phyloP scores from a whole-genome alignment of 163 green algal species.

The Scenedesmus sp. region DNA sequence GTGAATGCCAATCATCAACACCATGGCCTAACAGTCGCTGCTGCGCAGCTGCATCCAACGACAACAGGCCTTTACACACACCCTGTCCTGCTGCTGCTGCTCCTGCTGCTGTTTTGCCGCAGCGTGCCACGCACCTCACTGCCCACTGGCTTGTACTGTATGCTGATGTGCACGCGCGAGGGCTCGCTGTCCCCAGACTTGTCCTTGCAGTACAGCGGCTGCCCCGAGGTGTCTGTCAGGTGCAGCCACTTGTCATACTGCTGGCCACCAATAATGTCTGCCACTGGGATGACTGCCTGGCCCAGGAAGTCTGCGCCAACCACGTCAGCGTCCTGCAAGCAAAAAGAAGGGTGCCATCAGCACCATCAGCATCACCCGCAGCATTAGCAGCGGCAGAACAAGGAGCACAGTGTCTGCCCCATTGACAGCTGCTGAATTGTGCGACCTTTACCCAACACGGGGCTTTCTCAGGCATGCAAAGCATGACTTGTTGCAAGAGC shows the following conservation, averaged over 20 bases:
- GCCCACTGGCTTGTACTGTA: constrained; percentile 1
- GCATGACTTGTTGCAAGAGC: too few species aligned
- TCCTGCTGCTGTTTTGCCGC: not conserved
- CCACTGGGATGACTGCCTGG: constrained; percentile 21
- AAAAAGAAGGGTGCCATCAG: not conserved
- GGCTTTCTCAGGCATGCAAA: too few species aligned
- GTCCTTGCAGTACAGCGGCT: not conserved
- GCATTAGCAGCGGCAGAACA: not conserved
- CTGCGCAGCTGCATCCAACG: too few species aligned
- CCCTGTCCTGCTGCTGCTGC: not conserved
- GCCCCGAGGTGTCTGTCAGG: constrained; percentile 24
- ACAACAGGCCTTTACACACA: too few species aligned
- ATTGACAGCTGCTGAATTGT: too few species aligned
- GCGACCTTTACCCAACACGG: too few species aligned
- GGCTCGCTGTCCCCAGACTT: not conserved
- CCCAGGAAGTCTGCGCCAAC: constrained; percentile 54
- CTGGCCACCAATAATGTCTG: constrained; percentile 36
- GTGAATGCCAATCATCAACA: too few species aligned
- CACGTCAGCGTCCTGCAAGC: constrained; percentile 52
- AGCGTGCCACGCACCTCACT: not conserved
- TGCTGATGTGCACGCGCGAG: not conserved
- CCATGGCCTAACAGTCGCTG: too few species aligned
- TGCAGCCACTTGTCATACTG: constrained; percentile 42
- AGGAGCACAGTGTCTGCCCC: not conserved
- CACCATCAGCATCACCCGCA: not conserved